phyloP scores from a whole-genome alignment of 2,329 filamentous ascomycete genomes.

The Dothidotthia symphoricarpi region DNA sequence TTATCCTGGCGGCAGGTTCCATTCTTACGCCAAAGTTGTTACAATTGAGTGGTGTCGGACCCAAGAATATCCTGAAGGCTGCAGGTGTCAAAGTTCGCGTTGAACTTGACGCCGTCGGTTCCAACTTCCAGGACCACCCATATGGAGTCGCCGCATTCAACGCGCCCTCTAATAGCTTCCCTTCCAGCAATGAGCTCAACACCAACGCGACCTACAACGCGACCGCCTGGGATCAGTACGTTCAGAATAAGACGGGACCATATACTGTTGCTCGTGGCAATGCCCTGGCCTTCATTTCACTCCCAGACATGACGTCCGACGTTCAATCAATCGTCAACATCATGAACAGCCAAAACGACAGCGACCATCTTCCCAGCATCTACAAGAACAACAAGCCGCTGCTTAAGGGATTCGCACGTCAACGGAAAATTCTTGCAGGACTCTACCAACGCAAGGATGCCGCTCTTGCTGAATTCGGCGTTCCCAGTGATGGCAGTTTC shows the following conservation, averaged over 20 bases:
- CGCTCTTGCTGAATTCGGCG: conserved; percentile 26
- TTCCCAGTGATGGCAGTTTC: conserved; percentile 39
- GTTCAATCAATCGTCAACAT: conserved; percentile 4
- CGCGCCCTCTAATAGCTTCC: conserved; percentile 21
- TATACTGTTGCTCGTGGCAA: conserved; percentile 27
- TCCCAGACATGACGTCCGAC: conserved; percentile 24
- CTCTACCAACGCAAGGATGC: conserved; percentile 24
- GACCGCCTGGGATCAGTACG: conserved; percentile 32
- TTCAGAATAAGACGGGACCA: conserved; percentile 33
- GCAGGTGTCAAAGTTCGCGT: conserved; percentile 27
- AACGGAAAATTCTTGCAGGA: conserved; percentile 22
- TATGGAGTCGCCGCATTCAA: conserved; percentile 24
- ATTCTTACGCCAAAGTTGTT: conserved; percentile 57
- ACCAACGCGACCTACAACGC: conserved; percentile 37
- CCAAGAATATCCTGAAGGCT: conserved; percentile 28
- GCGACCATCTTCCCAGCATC: conserved; percentile 21
- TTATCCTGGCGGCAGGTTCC: conserved; percentile 60
- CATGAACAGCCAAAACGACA: conserved; percentile 25
- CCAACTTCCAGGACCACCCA: conserved; percentile 39
- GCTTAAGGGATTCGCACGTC: conserved; percentile 20
- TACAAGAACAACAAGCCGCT: conserved; percentile 25
- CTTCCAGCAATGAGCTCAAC: conserved; percentile 20
- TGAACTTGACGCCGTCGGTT: conserved; percentile 33
- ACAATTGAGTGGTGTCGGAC: conserved; percentile 35
- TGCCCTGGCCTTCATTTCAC: conserved; percentile 25